Evolutionary conservation across 345 rosid species (phyloP), one percentile per base, ranked within the genome.

Genomic region (Ceriops decandra): DNA sequence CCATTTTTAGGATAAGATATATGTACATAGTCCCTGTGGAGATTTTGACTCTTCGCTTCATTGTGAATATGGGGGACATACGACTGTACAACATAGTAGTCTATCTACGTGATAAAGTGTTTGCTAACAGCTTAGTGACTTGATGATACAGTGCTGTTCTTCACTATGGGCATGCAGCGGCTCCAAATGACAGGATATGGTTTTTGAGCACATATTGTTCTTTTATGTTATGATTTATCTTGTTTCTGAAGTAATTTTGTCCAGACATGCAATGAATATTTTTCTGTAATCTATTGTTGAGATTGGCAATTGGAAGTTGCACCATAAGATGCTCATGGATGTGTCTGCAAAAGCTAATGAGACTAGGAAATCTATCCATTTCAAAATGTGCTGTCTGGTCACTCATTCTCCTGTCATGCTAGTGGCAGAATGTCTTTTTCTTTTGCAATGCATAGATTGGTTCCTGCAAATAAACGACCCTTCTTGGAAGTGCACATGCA

Each of bases 81-180:
- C 63, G 60, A 13, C 13, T 46, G 22, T 47, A 32, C 28, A 52
- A 52, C 59, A n/a, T 60, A 31, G 54, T 64, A 57, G 51, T 63
- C 74, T 52, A 19, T n/a, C 57, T 64, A 7, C 35, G n/a, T 59
- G 57, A 32, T 15, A 31, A 53, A 56, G 21, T 52, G 11, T 24
- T 32, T 32, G 54, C 76, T 80, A 63, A 80, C 27, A 4, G 27
- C 26, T 46, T 62, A 9, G 35, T 69, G 19, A 78, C 67, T 71
- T 46, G 5, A 33, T 74, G 58, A 9, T 72, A 66, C 82, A 93
- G 98, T 82, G 86, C 98, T 74, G 96, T 90, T 82, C 93, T 93
- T 61, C 97, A 93, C 77, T 90, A 93, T 75, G 98, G 98, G 68
- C 98, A 93, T 81, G 97, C 96, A 38, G 96, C 96, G n/a, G 98